phyloP scores from a whole-genome alignment of 2,329 filamentous ascomycete genomes.

The Raffaelea deltoideospora region DNA sequence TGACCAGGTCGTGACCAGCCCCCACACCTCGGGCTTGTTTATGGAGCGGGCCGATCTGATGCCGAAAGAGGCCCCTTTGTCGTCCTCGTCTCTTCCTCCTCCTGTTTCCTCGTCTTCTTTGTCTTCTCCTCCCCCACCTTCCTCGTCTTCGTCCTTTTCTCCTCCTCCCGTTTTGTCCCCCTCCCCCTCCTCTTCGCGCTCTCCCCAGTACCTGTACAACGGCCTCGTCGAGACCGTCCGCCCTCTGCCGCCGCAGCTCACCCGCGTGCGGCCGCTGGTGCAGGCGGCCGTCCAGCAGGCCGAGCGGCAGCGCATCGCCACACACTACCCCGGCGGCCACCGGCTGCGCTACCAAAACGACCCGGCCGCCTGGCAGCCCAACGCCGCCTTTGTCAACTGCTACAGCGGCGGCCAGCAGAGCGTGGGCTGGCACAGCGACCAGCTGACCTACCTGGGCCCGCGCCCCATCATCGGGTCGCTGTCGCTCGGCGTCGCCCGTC shows the following conservation, averaged over 20 bases:
- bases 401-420: slow-evolving; percentile 69
- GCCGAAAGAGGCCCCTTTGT: too few relatives aligned
- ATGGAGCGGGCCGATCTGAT: too few relatives aligned
- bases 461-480: slow-evolving; percentile 78
- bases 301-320: slow-evolving; percentile 54
- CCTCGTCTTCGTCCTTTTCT: too few relatives aligned
- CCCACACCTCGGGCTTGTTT: slow-evolving; percentile 73
- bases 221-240: slow-evolving; percentile 57
- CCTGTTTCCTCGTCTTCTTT: too few relatives aligned
- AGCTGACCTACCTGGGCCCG: slow-evolving; percentile 84
- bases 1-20: slow-evolving; percentile 69
- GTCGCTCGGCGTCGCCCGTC: slow-evolving; percentile 79
- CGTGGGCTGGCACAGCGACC: slow-evolving; percentile 86
- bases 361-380: slow-evolving; percentile 62
- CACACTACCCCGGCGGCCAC: slow-evolving; percentile 49
- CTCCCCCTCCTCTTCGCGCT: too few relatives aligned
- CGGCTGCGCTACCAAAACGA: slow-evolving; percentile 70
- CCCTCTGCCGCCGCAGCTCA: slow-evolving; percentile 63
- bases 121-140: too few relatives aligned
- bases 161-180: too few relatives aligned
- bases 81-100: too few relatives aligned
- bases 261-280: slow-evolving; percentile 53
- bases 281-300: slow-evolving; percentile 63
- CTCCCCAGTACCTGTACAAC: slow-evolving; percentile 75
- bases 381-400: slow-evolving; percentile 89